A percentile compares a stretch with the other conserved stretches of the same genome.
Evolutionary conservation across 495 filamentous ascomycete species (phyloP).

Genomic region (Neurospora sp.): DNA sequence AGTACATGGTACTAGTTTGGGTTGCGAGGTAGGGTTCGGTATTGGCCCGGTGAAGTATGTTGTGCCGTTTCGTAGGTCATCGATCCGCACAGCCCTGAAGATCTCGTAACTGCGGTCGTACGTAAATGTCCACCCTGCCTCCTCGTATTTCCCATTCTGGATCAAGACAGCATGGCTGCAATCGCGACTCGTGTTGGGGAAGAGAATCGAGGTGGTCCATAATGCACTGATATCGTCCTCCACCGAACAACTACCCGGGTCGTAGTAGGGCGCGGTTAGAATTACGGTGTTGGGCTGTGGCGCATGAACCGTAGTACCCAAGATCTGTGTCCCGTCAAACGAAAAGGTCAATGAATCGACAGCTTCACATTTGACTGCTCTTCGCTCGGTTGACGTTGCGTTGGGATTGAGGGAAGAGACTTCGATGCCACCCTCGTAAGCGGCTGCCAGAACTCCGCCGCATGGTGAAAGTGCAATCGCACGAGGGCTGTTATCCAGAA

Average conservation of each 20-base stretch:
- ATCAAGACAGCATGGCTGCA: slow-evolving; percentile 70
- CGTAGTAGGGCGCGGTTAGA: slow-evolving; percentile 72
- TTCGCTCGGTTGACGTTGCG: slow-evolving; percentile 54
- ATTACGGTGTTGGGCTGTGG: slow-evolving; percentile 61
- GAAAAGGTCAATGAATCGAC: slow-evolving; percentile 77
- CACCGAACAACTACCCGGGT: slow-evolving; percentile 44
- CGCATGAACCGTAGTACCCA: slow-evolving; percentile 63
- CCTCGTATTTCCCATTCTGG: slow-evolving; percentile 56
- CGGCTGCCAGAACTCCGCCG: slow-evolving; percentile 73
- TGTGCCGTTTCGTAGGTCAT: slow-evolving; percentile 63
- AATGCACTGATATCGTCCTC: slow-evolving; percentile 62
- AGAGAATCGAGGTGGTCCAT: slow-evolving; percentile 85
- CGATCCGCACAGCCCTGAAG: slow-evolving; percentile 66
- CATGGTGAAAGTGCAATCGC: slow-evolving; percentile 72
- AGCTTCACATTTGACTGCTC: slow-evolving; percentile 71
- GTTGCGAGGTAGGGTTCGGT: slow-evolving; percentile 30
- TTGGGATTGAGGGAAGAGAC: slow-evolving; percentile 62
- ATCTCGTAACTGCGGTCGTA: slow-evolving; percentile 68
- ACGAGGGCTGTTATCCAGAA: slow-evolving; percentile 64
- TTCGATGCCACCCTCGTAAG: slow-evolving; percentile 78
- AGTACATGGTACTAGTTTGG: slow-evolving; percentile 51
- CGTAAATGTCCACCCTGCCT: slow-evolving; percentile 68
- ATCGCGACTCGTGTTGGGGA: slow-evolving; percentile 64
- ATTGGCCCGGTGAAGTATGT: slow-evolving; percentile 73
- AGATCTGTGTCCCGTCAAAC: slow-evolving; percentile 70